These are phyloP conservation scores for Penicillium desertorum DNA, from an alignment of 495 filamentous ascomycete genomes.

Conservation along the genomic window DNA sequence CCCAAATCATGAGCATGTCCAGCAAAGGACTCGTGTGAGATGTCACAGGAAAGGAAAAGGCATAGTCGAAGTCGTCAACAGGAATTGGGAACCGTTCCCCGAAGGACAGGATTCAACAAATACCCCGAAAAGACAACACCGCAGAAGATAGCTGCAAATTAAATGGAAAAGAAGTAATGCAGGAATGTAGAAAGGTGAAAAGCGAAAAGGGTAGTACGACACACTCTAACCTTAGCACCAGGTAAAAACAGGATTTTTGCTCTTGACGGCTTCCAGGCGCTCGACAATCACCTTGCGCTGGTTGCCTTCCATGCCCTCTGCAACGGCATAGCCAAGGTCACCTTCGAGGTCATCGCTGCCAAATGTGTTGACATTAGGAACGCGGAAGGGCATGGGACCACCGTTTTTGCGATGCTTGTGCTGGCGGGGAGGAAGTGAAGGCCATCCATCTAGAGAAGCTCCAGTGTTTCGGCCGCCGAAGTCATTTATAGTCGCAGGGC, in stretches of 20 bases:
- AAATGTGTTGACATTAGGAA: slow-evolving; percentile 38
- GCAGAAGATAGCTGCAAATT: slow-evolving; percentile 24
- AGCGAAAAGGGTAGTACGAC: not conserved
- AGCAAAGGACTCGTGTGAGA: slow-evolving; percentile 15
- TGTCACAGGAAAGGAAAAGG: slow-evolving; percentile 10
- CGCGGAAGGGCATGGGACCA: slow-evolving; percentile 40
- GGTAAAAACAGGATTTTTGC: slow-evolving; percentile 91
- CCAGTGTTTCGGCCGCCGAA: slow-evolving; percentile 33
- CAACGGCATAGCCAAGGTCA: slow-evolving; percentile 90
- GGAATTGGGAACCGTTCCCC: slow-evolving; percentile 1
- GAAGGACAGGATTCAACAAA: not conserved
- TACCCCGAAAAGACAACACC: slow-evolving; percentile 16
- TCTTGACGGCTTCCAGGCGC: slow-evolving; percentile 90
- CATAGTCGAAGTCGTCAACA: slow-evolving; percentile 3
- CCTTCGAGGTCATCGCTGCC: slow-evolving; percentile 82
- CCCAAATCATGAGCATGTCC: slow-evolving; percentile 31
- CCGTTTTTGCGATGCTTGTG: slow-evolving; percentile 42
- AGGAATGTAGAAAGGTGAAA: slow-evolving; percentile 13
- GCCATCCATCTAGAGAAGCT: slow-evolving; percentile 43
- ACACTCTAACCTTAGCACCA: slow-evolving; percentile 69
- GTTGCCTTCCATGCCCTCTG: slow-evolving; percentile 87
- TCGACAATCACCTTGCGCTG: slow-evolving; percentile 95
- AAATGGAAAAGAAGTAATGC: slow-evolving; percentile 21
- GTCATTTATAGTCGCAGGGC: slow-evolving; percentile 38
- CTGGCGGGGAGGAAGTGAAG: slow-evolving; percentile 37